Evolutionary conservation across 2,329 filamentous ascomycete genomes (phyloP).

Genomic region (Tolypocladium amazonense): DNA sequence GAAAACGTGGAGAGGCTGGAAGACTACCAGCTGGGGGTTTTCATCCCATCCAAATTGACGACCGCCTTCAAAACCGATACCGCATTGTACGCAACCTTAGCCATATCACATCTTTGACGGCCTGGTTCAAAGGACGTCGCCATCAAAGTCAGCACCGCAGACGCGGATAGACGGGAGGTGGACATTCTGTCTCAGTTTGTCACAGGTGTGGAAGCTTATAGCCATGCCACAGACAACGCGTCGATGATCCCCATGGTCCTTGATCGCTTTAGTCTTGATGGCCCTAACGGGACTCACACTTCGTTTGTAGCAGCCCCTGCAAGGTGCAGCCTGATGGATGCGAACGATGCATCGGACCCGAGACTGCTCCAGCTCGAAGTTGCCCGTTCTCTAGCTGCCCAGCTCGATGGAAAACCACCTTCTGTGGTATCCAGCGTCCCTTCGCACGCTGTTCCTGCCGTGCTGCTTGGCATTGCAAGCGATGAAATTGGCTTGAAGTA

Average conservation of each 20-base stretch:
- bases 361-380: conserved; percentile 14
- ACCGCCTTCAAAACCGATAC: conserved; percentile 19
- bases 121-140: conserved; percentile 23
- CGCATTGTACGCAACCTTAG: conserved; percentile 18
- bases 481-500: conserved; percentile 16
- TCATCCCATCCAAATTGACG: conserved; percentile 26
- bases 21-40: conserved; percentile 24
- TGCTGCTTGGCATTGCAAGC: conserved; percentile 23
- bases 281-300: conserved; percentile 18
- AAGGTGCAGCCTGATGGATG: conserved; percentile 13
- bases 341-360: conserved; percentile 7
- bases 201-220: neutral
- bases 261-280: conserved; percentile 13
- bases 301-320: conserved; percentile 15
- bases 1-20: too few relatives aligned
- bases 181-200: conserved; percentile 11
- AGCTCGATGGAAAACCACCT: conserved; percentile 9
- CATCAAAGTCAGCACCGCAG: conserved; percentile 20
- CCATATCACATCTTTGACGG: conserved; percentile 19
- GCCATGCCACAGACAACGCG: neutral
- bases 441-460: conserved; percentile 14
- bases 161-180: conserved; percentile 10
- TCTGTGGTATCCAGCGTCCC: conserved; percentile 15
- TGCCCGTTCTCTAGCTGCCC: conserved; percentile 16
- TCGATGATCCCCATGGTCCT: conserved; percentile 9